Conservation (phyloP, 768 basidiomycete genomes). For the Russula virescens region DNA sequence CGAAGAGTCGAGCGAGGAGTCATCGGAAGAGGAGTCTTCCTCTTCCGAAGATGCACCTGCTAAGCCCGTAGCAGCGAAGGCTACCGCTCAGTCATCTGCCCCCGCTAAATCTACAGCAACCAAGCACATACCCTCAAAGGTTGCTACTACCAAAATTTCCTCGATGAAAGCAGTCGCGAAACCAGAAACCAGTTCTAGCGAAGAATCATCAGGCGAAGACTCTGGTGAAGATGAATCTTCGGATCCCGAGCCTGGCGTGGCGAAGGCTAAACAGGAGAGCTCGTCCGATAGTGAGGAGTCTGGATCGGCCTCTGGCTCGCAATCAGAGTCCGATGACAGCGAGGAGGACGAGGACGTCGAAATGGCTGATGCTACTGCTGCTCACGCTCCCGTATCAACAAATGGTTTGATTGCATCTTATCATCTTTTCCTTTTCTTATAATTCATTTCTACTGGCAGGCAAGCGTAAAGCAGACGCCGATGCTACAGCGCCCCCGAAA, state of each 20-base stretch:
- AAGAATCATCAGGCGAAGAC: conserved; percentile 26
- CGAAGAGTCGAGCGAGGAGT: conserved; percentile 13
- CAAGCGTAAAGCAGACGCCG: conserved; percentile 80
- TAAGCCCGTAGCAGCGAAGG: conserved; percentile 1
- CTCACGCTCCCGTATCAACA: conserved; percentile 28
- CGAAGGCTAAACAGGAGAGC: conserved; percentile 28
- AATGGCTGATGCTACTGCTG: conserved; percentile 44
- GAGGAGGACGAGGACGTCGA: conserved; percentile 50
- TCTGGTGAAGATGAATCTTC: conserved; percentile 27
- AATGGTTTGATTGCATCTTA: conserved; percentile 18
- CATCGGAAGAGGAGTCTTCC: conserved; percentile 20
- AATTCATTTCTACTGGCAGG: conserved; percentile 31
- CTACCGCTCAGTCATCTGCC: neutral
- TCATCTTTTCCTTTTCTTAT: conserved; percentile 2
- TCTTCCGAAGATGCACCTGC: neutral
- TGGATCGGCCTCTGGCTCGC: conserved; percentile 27
- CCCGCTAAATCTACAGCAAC: conserved; percentile 9
- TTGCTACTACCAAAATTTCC: neutral
- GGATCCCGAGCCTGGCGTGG: conserved; percentile 30
- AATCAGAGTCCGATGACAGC: conserved; percentile 25
- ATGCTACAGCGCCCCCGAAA: conserved; percentile 57
- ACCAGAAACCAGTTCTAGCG: conserved; percentile 11
- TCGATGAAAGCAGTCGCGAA: neutral
- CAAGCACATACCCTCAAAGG: neutral
- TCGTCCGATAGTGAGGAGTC: conserved; percentile 27